Percentiles rank a stretch among this genome's conserved stretches.
Conservation (phyloP, 768 basidiomycete genomes). For the Suillus placidus region DNA sequence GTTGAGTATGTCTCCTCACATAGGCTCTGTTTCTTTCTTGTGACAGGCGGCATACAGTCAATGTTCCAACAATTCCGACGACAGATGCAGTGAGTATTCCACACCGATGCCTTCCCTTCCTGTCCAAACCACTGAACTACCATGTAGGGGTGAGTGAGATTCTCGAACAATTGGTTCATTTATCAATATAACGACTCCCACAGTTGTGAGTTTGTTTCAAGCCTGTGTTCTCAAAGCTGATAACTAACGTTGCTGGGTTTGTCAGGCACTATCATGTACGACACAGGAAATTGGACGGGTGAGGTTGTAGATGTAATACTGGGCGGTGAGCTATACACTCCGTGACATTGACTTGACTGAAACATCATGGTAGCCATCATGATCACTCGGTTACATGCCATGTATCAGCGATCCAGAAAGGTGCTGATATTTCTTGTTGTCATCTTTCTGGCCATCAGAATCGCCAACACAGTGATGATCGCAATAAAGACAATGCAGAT, state of each 20-base stretch:
- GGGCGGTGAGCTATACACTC: neutral
- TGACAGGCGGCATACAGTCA: neutral
- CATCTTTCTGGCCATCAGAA: neutral
- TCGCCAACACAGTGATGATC: neutral
- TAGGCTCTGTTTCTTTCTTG: neutral
- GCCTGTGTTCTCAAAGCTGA: neutral
- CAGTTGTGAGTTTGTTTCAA: neutral
- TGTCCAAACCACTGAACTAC: neutral
- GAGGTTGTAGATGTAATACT: accelerated
- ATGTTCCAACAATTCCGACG: neutral
- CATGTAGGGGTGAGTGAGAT: neutral
- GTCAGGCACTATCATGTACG: neutral
- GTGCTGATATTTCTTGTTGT: neutral
- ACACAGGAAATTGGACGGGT: neutral
- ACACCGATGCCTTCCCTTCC: neutral
- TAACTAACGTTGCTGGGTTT: neutral
- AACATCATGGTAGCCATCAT: neutral
- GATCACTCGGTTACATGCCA: neutral
- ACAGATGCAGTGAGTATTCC: neutral
- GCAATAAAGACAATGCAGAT: too few species aligned
- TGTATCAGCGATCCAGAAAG: neutral
- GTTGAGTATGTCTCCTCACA: too few species aligned
- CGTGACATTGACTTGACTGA: neutral
- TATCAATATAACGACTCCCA: neutral
- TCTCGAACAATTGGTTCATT: neutral